Evolutionary conservation across 345 rosid genomes (phyloP).

Genomic region (Dovyalis caffra): DNA sequence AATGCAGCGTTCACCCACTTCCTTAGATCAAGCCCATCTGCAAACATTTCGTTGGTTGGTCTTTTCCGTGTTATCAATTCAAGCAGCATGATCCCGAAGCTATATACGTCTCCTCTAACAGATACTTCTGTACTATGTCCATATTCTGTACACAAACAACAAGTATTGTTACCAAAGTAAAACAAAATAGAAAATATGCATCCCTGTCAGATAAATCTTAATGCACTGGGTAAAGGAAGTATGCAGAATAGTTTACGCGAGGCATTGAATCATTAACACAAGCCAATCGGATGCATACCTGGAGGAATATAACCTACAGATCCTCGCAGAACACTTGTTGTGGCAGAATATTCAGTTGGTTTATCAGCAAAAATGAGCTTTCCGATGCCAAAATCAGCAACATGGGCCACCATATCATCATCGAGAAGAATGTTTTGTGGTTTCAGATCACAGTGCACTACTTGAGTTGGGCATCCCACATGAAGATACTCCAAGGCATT

Average conservation of each 20-base stretch:
- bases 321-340: conserved; percentile 7
- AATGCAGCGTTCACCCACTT: not conserved
- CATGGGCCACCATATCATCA: conserved; percentile 24
- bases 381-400: conserved; percentile 20
- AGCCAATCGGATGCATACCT: conserved; percentile 2
- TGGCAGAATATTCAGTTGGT: not conserved
- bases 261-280: not conserved
- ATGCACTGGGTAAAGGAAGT: not conserved
- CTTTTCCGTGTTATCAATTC: conserved; percentile 16
- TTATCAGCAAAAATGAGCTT: conserved; percentile 11
- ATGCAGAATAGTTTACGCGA: not conserved
- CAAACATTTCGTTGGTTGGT: conserved; percentile 13
- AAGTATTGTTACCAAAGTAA: no score
- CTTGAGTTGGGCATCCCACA: conserved; percentile 1
- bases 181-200: no score
- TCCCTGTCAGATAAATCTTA: not conserved
- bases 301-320: conserved; percentile 23
- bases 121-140: conserved; percentile 9
- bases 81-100: conserved; percentile 20
- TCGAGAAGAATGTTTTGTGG: conserved; percentile 23
- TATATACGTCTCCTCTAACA: conserved; percentile 16
- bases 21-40: not conserved
- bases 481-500: conserved; percentile 22
- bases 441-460: conserved; percentile 26
- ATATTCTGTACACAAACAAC: conserved; percentile 4